Conservation (phyloP, 495 filamentous ascomycete species). For the Stereocaulon alpinum region DNA sequence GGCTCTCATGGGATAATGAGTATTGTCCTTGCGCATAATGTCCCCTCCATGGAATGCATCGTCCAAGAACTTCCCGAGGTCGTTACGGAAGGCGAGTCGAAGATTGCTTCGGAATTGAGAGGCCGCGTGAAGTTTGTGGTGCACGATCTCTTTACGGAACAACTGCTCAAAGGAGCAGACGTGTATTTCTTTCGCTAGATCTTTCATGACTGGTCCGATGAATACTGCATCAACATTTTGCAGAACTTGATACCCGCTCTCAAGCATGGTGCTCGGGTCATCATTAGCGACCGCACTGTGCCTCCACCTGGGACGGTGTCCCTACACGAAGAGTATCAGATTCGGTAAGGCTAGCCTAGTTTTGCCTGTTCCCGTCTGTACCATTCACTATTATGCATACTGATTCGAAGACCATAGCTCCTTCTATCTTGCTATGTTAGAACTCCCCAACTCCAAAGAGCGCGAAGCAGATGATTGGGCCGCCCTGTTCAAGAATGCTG, state of each 20-base stretch:
- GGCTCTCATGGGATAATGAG: not conserved
- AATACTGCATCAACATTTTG: constrained; percentile 35
- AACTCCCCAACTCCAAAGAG: constrained; percentile 28
- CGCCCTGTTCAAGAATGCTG: constrained; percentile 25
- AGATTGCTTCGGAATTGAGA: too few relatives aligned
- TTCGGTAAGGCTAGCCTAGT: too few relatives aligned
- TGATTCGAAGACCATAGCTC: constrained; percentile 16
- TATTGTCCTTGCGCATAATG: not conserved
- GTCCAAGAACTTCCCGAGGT: not conserved
- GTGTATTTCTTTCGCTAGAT: constrained; percentile 18
- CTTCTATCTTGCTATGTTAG: constrained; percentile 31
- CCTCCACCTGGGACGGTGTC: constrained; percentile 20
- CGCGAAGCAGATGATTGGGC: constrained; percentile 28
- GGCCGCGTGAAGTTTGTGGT: not conserved
- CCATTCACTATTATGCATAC: too few relatives aligned
- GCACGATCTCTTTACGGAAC: constrained; percentile 18
- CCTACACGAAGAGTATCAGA: not conserved
- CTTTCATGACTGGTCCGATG: constrained; percentile 15
- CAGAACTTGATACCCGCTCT: constrained; percentile 43
- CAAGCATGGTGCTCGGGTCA: constrained; percentile 40
- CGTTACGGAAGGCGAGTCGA: not conserved
- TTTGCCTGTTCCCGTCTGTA: too few relatives aligned
- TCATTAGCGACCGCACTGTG: constrained; percentile 38
- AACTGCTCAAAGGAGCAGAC: constrained; percentile 14
- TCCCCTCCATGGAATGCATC: not conserved